These are phyloP conservation scores for Rhynchosporium agropyri DNA, from an alignment of 2,329 filamentous ascomycete genomes.

Conservation along the genomic window DNA sequence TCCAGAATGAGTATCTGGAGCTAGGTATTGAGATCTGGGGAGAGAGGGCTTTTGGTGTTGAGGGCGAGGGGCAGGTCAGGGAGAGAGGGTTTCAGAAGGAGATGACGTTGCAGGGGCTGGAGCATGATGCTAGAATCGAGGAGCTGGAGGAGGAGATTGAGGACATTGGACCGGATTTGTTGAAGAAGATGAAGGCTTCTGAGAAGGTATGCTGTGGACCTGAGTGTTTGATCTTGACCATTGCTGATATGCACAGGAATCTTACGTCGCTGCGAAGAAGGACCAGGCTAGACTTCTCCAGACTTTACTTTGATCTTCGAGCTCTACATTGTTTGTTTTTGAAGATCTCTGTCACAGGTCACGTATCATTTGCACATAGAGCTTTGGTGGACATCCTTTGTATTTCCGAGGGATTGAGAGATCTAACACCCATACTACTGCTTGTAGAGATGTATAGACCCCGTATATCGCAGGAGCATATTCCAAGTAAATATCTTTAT, in stretches of 20 bases:
- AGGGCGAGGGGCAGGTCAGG: neutral
- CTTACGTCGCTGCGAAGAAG: conserved; percentile 27
- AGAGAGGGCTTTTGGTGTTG: conserved; percentile 24
- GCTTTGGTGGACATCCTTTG: neutral
- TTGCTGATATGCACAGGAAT: conserved; percentile 25
- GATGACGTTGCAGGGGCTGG: conserved; percentile 31
- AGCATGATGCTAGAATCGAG: conserved; percentile 28
- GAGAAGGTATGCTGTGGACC: conserved; percentile 35
- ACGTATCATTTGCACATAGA: conserved; percentile 1
- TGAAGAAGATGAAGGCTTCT: conserved; percentile 36
- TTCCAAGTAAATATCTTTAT: neutral
- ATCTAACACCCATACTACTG: neutral
- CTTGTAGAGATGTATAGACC: conserved; percentile 1
- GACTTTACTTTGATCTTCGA: neutral
- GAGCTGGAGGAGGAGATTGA: conserved; percentile 35
- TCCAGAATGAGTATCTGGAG: conserved; percentile 37
- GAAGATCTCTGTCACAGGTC: neutral
- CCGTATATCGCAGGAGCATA: neutral
- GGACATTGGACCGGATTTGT: conserved; percentile 22
- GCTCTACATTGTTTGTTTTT: neutral
- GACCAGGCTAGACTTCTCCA: conserved; percentile 26
- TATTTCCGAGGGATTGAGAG: neutral
- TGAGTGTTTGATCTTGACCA: neutral
- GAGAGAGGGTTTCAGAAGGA: conserved; percentile 29
- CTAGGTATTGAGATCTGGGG: conserved; percentile 33